Percentiles rank a stretch among this genome's conserved stretches.
Conservation (phyloP, 768 basidiomycete species). For the Lenzites betulinus region DNA sequence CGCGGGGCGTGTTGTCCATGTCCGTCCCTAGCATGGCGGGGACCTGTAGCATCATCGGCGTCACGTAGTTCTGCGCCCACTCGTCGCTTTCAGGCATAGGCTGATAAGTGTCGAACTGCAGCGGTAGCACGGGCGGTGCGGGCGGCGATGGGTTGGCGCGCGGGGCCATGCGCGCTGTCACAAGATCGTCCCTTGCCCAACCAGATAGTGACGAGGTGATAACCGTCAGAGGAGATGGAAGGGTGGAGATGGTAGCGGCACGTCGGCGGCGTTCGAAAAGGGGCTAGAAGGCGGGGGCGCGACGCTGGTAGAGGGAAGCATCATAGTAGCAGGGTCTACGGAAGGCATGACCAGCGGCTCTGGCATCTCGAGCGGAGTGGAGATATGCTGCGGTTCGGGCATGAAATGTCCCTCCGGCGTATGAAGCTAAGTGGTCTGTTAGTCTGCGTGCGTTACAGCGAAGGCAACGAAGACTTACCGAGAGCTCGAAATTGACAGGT, state of each 20-base stretch:
- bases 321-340: not conserved
- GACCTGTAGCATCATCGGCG: not conserved
- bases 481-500: conserved; percentile 1
- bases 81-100: not conserved
- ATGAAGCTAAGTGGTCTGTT: not conserved
- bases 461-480: not conserved
- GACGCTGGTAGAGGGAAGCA: not conserved
- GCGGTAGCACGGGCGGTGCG: not conserved
- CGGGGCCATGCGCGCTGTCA: conserved; percentile 14
- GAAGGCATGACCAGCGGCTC: not conserved
- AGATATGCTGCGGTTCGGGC: conserved; percentile 4
- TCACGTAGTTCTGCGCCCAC: conserved; percentile 5
- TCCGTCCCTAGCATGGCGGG: conserved; percentile 20
- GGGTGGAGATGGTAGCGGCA: conserved; percentile 26
- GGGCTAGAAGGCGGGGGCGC: conserved; percentile 9
- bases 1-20: conserved; percentile 27
- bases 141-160: not conserved
- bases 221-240: conserved; percentile 34
- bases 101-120: not conserved
- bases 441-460: not conserved
- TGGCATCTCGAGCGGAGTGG: conserved; percentile 1
- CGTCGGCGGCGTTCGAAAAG: conserved; percentile 28
- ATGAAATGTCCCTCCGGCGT: conserved; percentile 9
- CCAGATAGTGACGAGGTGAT: conserved; percentile 39
- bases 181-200: conserved; percentile 16